Conservation (phyloP, 106 monocot species). For the Dendrobium nobile region DNA sequence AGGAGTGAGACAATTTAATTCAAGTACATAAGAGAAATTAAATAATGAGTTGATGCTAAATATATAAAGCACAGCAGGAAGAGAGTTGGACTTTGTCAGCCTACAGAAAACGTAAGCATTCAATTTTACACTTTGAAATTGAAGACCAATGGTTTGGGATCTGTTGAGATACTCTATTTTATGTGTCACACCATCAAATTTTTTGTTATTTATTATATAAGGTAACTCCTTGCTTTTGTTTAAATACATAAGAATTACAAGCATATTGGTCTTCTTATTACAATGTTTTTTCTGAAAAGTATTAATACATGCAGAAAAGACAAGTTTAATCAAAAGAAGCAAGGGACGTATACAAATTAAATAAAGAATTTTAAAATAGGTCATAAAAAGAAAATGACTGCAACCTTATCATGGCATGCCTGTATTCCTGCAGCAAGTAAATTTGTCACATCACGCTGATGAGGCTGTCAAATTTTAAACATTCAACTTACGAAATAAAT, state of each 20-base stretch:
- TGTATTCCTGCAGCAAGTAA: constrained; percentile 93
- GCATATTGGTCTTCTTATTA: not conserved
- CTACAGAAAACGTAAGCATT: not conserved
- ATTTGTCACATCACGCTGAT: constrained; percentile 85
- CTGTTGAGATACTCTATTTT: not conserved
- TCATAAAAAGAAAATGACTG: not conserved
- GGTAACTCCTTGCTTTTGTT: not conserved
- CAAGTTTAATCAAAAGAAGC: not conserved
- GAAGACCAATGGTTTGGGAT: no score
- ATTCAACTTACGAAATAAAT: not conserved
- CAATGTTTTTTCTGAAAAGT: not conserved
- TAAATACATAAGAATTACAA: not conserved
- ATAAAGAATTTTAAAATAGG: not conserved
- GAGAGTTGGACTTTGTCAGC: not conserved
- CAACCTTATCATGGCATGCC: constrained; percentile 96
- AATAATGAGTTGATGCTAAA: not conserved
- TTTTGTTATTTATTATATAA: not conserved
- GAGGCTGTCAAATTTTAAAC: constrained; percentile 54
- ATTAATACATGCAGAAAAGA: not conserved
- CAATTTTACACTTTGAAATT: not conserved
- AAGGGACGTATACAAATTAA: not conserved
- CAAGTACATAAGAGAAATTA: not conserved
- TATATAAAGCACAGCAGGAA: not conserved
- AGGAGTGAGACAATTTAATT: not conserved
- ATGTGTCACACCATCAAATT: not conserved